Evolutionary conservation across 225 moss, liverwort and hornwort species (phyloP).

Genomic region (Physcomitrellopsis africana): DNA sequence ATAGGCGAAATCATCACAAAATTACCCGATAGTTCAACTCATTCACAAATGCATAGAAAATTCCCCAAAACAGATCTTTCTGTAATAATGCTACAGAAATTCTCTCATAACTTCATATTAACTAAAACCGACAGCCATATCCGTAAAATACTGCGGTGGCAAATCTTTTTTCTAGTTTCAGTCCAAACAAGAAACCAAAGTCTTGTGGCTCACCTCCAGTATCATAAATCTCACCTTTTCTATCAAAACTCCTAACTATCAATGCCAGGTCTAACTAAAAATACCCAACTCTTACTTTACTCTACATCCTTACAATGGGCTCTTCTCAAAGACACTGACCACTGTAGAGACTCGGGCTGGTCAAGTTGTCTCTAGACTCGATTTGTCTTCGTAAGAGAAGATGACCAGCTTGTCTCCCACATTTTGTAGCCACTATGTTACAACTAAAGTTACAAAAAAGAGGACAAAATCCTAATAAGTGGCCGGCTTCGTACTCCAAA

Average conservation of each 20-base stretch:
- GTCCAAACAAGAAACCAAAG: neutral
- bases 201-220: neutral
- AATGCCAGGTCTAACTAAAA: constrained; percentile 14
- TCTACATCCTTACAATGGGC: constrained; percentile 28
- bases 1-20: no score
- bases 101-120: no score
- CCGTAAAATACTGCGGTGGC: neutral
- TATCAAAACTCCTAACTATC: constrained; percentile 24
- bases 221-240: neutral
- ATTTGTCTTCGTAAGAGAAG: no score
- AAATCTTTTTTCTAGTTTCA: neutral
- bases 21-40: no score
- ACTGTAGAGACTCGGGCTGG: no score
- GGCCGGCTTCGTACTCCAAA: constrained; percentile 27
- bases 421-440: no score
- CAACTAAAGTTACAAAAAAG: constrained; percentile 25
- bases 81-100: no score
- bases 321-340: constrained; percentile 5
- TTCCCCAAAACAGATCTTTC: no score
- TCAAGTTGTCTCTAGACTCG: no score
- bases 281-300: neutral
- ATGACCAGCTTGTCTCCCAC: no score
- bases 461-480: constrained; percentile 11
- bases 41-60: no score
- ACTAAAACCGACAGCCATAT: neutral